Evolutionary conservation across 306 rosid genomes (phyloP), one percentile per base, ranked within the genome.

Genomic region (Acmispon strigosus): DNA sequence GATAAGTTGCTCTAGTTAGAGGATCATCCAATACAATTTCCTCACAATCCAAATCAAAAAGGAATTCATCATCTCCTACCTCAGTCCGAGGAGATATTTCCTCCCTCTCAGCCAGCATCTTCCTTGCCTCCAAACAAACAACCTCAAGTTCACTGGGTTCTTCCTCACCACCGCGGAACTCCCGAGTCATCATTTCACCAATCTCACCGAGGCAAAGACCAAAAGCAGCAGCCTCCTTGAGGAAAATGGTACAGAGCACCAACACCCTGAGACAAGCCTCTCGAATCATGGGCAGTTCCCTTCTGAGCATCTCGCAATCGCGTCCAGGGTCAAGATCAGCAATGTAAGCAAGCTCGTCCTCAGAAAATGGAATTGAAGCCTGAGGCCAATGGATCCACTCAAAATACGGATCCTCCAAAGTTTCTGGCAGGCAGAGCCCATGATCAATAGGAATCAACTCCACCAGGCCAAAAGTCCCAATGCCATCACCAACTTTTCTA

Each of bases 371-470:
- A 75, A 94, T 94, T 1, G 99, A 94, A 69, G 99, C 87, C 77
- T 94, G 99, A 45, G 99, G 99, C 99, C 99, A 94, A 78, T 94
- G 99, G 69, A 94, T 94, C 99, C 99, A 94, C 88, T 94, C 99
- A 42, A 94, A 91, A 50, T 94, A 94, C 0, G 99, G 99, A 53
- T 94, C 99, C 85, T 94, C 99, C 82, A 94, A 78, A 62, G 90
- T 77, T 64, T 94, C 99, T 0, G 99, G 99, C 60, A 94, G 78
- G 84, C 97, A 94, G 70, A 94, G 99, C 43, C 99, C 99, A 53
- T 94, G 99, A 77, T 94, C 99, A 76, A 94, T 94, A 4, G 99
- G 99, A 67, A 94, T 82, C 56, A 94, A 88, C 82, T 91, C 99
- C 80, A 94, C 91, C 83, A 86, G 92, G 77, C 90, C 95, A 83